Conservation (phyloP, 1,139 yeast genomes). For the Pichia terricola region DNA sequence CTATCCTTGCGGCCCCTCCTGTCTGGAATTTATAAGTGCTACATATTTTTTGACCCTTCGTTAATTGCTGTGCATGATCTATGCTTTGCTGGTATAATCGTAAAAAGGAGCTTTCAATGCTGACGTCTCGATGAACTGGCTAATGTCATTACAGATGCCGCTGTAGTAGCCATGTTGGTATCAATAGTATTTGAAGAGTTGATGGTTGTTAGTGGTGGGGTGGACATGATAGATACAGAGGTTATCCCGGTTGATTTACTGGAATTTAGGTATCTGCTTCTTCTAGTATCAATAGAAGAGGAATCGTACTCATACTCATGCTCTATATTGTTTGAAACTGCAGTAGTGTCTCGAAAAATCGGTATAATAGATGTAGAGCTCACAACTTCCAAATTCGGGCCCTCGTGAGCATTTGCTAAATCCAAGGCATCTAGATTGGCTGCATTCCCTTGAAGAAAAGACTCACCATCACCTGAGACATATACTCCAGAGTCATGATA, state of each 20-base stretch:
- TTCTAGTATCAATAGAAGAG: slow-evolving; percentile 1
- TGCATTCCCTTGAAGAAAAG: slow-evolving; percentile 15
- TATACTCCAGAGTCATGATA: not conserved
- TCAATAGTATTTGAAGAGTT: slow-evolving; percentile 8
- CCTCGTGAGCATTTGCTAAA: not conserved
- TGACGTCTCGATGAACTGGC: slow-evolving; percentile 42
- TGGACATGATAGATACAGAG: slow-evolving; percentile 27
- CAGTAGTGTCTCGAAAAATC: not conserved
- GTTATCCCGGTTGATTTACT: slow-evolving; percentile 40
- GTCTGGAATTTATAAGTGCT: too few relatives aligned
- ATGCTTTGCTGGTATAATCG: too few relatives aligned
- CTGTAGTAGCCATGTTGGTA: slow-evolving; percentile 28
- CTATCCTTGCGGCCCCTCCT: too few relatives aligned
- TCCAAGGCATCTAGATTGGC: slow-evolving; percentile 4
- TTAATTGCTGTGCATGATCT: too few relatives aligned
- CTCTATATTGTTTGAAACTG: not conserved
- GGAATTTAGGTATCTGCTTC: slow-evolving; percentile 12
- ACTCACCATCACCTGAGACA: not conserved
- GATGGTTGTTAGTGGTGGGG: slow-evolving; percentile 6
- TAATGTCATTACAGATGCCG: slow-evolving; percentile 45
- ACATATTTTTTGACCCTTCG: too few relatives aligned
- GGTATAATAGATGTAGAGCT: not conserved
- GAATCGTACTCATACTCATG: not conserved
- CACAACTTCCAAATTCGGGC: not conserved
- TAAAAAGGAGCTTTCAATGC: not conserved